A percentile compares a stretch with the other conserved stretches of the same genome.
phyloP scores from a whole-genome alignment of 2,329 filamentous ascomycete genomes.

The Cercospora zeina region DNA sequence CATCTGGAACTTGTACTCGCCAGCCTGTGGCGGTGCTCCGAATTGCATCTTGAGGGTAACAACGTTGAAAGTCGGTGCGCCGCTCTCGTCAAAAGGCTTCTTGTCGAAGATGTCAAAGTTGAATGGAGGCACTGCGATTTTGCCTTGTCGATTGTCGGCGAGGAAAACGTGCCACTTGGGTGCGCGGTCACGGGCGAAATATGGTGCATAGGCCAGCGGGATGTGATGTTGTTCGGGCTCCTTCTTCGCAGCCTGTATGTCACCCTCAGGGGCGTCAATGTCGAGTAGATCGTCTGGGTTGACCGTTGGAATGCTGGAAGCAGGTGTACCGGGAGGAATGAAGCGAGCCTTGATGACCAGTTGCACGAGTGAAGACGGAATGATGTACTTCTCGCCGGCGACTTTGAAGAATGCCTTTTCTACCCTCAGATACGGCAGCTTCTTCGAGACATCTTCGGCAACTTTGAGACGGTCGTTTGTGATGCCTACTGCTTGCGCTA shows the following conservation, averaged over 20 bases:
- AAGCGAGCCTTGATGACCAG: slow-evolving; percentile 94
- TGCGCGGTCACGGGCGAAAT: slow-evolving; percentile 83
- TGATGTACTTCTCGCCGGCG: slow-evolving; percentile 87
- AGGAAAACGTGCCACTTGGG: slow-evolving; percentile 95
- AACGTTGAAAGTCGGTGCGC: slow-evolving; percentile 85
- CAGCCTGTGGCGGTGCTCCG: slow-evolving; percentile 85
- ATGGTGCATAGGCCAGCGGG: slow-evolving; percentile 85
- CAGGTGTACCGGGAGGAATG: slow-evolving; percentile 75
- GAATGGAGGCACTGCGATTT: slow-evolving; percentile 94
- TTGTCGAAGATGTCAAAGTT: slow-evolving; percentile 93
- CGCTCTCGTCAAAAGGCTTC: slow-evolving; percentile 75
- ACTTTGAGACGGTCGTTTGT: slow-evolving; percentile 74
- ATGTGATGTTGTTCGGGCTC: slow-evolving; percentile 72
- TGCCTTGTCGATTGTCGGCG: slow-evolving; percentile 88
- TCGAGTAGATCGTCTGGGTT: slow-evolving; percentile 82
- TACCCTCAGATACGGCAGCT: slow-evolving; percentile 80
- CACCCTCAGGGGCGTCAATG: slow-evolving; percentile 87
- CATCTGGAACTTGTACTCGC: slow-evolving; percentile 92
- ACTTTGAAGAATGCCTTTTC: slow-evolving; percentile 99
- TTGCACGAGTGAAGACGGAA: slow-evolving; percentile 86
- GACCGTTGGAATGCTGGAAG: slow-evolving; percentile 68
- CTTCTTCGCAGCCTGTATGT: slow-evolving; percentile 72
- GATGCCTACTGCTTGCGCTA: slow-evolving; percentile 69
- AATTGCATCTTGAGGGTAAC: slow-evolving; percentile 98
- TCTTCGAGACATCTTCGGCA: slow-evolving; percentile 73